Conservation (phyloP, 2,329 filamentous ascomycete species). For the Fusarium proliferatum region DNA sequence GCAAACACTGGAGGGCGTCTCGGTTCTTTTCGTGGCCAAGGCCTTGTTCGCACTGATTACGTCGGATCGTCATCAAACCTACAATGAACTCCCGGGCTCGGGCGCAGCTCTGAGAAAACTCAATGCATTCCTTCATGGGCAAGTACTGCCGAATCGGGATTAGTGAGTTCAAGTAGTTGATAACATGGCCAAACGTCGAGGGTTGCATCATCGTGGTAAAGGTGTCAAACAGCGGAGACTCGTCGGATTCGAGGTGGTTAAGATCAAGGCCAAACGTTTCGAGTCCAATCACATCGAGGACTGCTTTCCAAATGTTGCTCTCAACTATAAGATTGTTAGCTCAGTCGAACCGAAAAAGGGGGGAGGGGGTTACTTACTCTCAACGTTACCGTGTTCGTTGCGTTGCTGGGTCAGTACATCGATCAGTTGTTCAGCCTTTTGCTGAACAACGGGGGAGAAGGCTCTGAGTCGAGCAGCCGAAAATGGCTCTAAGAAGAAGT, state of each 20-base stretch:
- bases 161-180: slow-evolving; percentile 50
- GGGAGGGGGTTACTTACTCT: slow-evolving; percentile 18
- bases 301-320: slow-evolving; percentile 47
- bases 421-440: slow-evolving; percentile 49
- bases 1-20: slow-evolving; percentile 50
- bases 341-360: neutral
- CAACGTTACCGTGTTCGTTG: slow-evolving; percentile 20
- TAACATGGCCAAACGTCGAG: slow-evolving; percentile 38
- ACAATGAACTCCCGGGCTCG: slow-evolving; percentile 48
- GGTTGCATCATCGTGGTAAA: slow-evolving; percentile 44
- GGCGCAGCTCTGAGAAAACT: slow-evolving; percentile 48
- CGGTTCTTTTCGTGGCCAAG: neutral
- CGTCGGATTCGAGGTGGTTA: slow-evolving; percentile 45
- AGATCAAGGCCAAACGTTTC: slow-evolving; percentile 51
- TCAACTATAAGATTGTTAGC: slow-evolving; percentile 31
- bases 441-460: slow-evolving; percentile 48
- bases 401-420: slow-evolving; percentile 34
- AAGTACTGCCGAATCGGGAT: slow-evolving; percentile 51
- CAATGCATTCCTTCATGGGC: slow-evolving; percentile 51
- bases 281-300: slow-evolving; percentile 51
- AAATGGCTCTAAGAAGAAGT: slow-evolving; percentile 44
- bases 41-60: neutral
- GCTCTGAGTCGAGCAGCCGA: slow-evolving; percentile 43
- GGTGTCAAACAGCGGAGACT: slow-evolving; percentile 40
- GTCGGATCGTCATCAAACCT: slow-evolving; percentile 23